A percentile compares a stretch with the other conserved stretches of the same genome.
These are phyloP conservation scores for Neurospora sp. DNA, from an alignment of 495 filamentous ascomycete species.

Conservation along the genomic window DNA sequence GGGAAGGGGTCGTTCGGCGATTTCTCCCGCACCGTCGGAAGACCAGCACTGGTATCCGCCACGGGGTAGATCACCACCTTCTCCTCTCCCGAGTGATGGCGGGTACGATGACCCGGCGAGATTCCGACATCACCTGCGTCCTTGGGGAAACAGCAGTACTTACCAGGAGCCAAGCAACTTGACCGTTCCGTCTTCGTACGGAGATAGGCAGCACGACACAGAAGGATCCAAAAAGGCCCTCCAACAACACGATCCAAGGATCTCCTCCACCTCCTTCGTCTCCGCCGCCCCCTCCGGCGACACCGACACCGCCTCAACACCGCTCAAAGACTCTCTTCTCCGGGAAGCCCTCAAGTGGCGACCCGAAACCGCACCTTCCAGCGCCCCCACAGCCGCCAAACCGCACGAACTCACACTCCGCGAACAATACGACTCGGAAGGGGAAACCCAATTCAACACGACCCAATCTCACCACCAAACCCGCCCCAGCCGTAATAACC, in stretches of 20 bases:
- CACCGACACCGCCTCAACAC: background rate
- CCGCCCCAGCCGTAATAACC: background rate
- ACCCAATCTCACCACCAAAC: background rate
- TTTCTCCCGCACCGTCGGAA: conserved; percentile 10
- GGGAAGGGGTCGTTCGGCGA: background rate
- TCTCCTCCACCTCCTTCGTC: background rate
- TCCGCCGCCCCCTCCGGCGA: background rate
- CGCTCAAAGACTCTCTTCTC: background rate
- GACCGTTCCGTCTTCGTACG: background rate
- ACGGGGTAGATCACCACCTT: conserved; percentile 37
- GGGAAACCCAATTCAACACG: background rate
- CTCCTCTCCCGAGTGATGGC: conserved; percentile 31
- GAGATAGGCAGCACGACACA: too few relatives aligned
- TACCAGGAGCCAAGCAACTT: background rate
- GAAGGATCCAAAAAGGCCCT: background rate
- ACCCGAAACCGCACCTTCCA: background rate
- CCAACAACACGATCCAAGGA: background rate
- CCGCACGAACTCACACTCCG: background rate
- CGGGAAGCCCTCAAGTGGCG: background rate
- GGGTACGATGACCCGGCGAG: conserved; percentile 15
- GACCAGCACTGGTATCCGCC: conserved; percentile 28
- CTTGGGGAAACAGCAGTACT: conserved; percentile 11
- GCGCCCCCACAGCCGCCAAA: background rate
- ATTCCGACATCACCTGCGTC: conserved; percentile 8
- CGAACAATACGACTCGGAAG: background rate